Percentiles rank a stretch among this genome's conserved stretches.
These are phyloP conservation scores for Pyrus pyrifolia DNA, from an alignment of 306 rosid species.

Conservation along the genomic window DNA sequence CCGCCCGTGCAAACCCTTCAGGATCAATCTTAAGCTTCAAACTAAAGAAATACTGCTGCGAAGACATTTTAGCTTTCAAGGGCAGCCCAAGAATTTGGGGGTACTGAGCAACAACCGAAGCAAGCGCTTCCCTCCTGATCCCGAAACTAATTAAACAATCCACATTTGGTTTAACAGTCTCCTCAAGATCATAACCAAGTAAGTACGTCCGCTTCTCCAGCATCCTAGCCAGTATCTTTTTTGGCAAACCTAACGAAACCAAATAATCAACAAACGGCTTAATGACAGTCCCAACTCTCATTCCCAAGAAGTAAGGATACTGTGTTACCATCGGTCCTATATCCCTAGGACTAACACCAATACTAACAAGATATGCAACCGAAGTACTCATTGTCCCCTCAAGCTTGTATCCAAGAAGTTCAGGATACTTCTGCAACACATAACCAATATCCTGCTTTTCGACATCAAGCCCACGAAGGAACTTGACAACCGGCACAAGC, in stretches of 20 bases:
- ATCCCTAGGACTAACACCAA: slow-evolving; percentile 83
- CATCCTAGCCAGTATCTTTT: slow-evolving; percentile 72
- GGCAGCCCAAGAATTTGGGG: slow-evolving; percentile 82
- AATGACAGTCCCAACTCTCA: slow-evolving; percentile 91
- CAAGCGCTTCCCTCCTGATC: slow-evolving; percentile 50
- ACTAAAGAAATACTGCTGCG: slow-evolving; percentile 76
- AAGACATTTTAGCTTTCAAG: slow-evolving; percentile 77
- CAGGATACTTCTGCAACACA: slow-evolving; percentile 83
- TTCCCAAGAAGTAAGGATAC: slow-evolving; percentile 77
- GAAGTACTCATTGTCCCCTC: slow-evolving; percentile 99
- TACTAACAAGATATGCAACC: slow-evolving; percentile 89
- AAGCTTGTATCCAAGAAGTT: slow-evolving; percentile 86
- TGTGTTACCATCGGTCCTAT: slow-evolving; percentile 92
- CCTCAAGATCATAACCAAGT: slow-evolving; percentile 73
- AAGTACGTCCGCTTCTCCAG: slow-evolving; percentile 82
- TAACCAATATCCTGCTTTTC: slow-evolving; percentile 81
- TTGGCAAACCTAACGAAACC: slow-evolving; percentile 63
- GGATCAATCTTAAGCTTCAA: slow-evolving; percentile 90
- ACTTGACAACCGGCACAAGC: slow-evolving; percentile 81
- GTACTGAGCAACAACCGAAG: slow-evolving; percentile 68
- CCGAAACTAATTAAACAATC: slow-evolving; percentile 82
- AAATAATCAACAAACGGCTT: slow-evolving; percentile 74
- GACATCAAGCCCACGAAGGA: slow-evolving; percentile 87
- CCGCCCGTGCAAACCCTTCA: slow-evolving; percentile 60
- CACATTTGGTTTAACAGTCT: slow-evolving; percentile 77